Evolutionary conservation across 2,329 filamentous ascomycete genomes (phyloP).

Genomic region (Trichophaea hybrida): DNA sequence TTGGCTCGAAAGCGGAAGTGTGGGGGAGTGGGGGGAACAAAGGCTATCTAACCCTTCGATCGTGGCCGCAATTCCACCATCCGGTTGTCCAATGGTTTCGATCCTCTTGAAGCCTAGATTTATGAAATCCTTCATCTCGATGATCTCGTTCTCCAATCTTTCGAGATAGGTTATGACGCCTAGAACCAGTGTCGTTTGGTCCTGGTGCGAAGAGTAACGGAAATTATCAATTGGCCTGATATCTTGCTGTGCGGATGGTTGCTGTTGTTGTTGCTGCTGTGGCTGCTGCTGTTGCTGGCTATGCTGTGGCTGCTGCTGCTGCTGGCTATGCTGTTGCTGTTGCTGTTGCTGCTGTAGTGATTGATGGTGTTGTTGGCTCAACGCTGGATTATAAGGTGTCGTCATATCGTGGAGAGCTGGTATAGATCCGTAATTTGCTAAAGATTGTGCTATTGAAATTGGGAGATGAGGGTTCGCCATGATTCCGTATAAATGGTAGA

Average conservation of each 20-base stretch:
- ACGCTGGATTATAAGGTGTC: neutral
- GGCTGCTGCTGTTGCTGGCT: neutral
- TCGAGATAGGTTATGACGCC: slow-evolving; percentile 24
- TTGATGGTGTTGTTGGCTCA: neutral
- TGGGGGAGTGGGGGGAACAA: neutral
- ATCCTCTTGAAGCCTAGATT: slow-evolving; percentile 19
- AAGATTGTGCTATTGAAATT: neutral
- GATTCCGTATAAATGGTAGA: neutral
- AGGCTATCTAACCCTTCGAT: slow-evolving; percentile 10
- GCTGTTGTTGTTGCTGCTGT: neutral
- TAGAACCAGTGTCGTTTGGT: slow-evolving; percentile 24
- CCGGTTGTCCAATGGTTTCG: slow-evolving; percentile 11
- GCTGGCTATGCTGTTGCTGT: neutral
- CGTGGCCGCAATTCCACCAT: slow-evolving; percentile 7
- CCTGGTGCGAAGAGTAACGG: slow-evolving; percentile 21
- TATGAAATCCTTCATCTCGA: slow-evolving; percentile 24
- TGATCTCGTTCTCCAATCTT: slow-evolving; percentile 21
- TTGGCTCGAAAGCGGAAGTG: neutral
- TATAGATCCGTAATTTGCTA: neutral
- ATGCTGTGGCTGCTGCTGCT: neutral
- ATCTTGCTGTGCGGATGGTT: neutral
- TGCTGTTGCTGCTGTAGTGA: neutral
- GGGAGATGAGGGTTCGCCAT: neutral
- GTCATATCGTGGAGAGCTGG: neutral
- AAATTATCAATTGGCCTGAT: slow-evolving; percentile 2